Evolutionary conservation across 495 filamentous ascomycete species (phyloP).

Genomic region (Evansstolkia leycettana): DNA sequence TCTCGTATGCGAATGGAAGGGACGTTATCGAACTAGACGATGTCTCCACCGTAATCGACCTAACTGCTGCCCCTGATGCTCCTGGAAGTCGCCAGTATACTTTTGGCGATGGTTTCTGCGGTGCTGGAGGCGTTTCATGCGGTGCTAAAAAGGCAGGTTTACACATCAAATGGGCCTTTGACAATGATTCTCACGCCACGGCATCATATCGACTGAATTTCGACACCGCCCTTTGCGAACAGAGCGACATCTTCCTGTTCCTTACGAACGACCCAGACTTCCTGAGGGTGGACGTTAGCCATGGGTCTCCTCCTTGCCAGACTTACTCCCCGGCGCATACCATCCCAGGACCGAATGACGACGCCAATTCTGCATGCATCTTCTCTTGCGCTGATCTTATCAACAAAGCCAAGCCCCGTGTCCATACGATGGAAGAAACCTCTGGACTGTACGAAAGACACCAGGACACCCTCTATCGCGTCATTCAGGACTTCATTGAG

Average conservation of each 20-base stretch:
- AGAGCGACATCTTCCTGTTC: slow-evolving; percentile 15
- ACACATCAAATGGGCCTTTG: slow-evolving; percentile 47
- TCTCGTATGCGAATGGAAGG: background rate
- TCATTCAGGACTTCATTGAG: slow-evolving; percentile 53
- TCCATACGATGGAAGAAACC: slow-evolving; percentile 81
- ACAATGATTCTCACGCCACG: slow-evolving; percentile 42
- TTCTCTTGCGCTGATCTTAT: slow-evolving; percentile 53
- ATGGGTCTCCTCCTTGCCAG: slow-evolving; percentile 78
- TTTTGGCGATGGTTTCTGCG: slow-evolving; percentile 63
- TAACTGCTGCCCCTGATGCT: slow-evolving; percentile 4
- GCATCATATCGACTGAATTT: slow-evolving; percentile 52
- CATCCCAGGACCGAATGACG: slow-evolving; percentile 48
- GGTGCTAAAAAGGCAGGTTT: slow-evolving; percentile 56
- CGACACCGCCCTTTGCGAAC: slow-evolving; percentile 29
- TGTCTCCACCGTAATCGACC: slow-evolving; percentile 7
- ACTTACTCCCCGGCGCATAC: slow-evolving; percentile 73
- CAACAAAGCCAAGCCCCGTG: slow-evolving; percentile 45
- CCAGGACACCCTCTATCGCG: slow-evolving; percentile 38
- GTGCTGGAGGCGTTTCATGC: slow-evolving; percentile 62
- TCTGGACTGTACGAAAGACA: slow-evolving; percentile 45
- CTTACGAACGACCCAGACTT: slow-evolving; percentile 14
- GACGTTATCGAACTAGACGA: slow-evolving; percentile 7
- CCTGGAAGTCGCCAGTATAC: slow-evolving; percentile 33
- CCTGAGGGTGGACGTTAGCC: slow-evolving; percentile 53
- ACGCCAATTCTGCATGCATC: slow-evolving; percentile 57